These are phyloP conservation scores for Metschnikowia reukaufii DNA, from an alignment of 805 yeast species.

Conservation along the genomic window DNA sequence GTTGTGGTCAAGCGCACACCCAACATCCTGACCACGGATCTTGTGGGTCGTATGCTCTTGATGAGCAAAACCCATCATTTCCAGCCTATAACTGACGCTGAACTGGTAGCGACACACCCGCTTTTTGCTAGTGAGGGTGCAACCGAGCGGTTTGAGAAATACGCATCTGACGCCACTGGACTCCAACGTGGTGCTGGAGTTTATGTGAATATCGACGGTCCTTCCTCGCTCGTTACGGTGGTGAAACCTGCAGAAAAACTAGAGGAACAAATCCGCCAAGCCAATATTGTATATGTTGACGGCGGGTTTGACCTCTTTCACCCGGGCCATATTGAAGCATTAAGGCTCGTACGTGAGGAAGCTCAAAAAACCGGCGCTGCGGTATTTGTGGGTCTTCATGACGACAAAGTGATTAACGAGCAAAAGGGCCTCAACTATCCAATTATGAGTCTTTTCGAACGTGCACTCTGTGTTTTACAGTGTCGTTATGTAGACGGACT, in stretches of 20 bases:
- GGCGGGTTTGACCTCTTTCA: constrained; percentile 93
- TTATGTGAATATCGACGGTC: constrained; percentile 36
- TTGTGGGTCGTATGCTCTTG: constrained; percentile 83
- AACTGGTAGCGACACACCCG: constrained; percentile 24
- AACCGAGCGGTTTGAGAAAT: constrained; percentile 45
- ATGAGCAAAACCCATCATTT: constrained; percentile 60
- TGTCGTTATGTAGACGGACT: constrained; percentile 82
- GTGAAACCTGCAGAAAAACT: constrained; percentile 32
- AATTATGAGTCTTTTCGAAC: constrained; percentile 83
- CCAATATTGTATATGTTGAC: constrained; percentile 52
- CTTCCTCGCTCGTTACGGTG: constrained; percentile 27
- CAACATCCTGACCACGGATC: constrained; percentile 91
- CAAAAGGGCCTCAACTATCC: constrained; percentile 68
- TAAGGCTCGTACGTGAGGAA: constrained; percentile 47
- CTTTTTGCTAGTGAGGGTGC: constrained; percentile 34
- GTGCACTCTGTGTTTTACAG: constrained; percentile 84
- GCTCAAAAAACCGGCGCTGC: constrained; percentile 40
- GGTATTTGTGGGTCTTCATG: constrained; percentile 68
- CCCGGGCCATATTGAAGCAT: constrained; percentile 84
- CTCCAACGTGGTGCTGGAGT: constrained; percentile 58
- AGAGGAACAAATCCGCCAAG: no score
- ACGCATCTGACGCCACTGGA: constrained; percentile 68
- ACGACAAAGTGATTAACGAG: constrained; percentile 54
- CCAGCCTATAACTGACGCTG: constrained; percentile 26
- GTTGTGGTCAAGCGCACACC: constrained; percentile 92